Base-by-base conservation (phyloP, 139 green algal genomes). In the Micractinium sp. region DNA sequence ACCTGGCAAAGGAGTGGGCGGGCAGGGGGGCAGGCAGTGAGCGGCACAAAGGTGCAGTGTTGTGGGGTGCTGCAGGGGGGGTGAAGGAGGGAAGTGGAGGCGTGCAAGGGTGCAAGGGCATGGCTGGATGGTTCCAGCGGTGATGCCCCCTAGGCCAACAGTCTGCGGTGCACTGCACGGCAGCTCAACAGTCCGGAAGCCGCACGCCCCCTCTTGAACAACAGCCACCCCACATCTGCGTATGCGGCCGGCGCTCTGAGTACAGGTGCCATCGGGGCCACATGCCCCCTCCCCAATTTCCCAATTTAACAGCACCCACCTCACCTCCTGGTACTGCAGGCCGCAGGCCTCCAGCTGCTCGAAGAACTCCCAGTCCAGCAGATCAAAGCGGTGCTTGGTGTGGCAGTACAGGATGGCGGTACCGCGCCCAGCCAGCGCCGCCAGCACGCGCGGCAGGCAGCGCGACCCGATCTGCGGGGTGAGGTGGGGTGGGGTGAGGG, bases 331-430 rank as follows among this genome's bases (percentile, higher is more conserved):
- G 25, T 69, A 90, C 36, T 47, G 1, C 79, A 93, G 75, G 27
- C 91, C 91, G 1, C 56, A 38, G 9, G 2, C 61, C 56, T 88
- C 83, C 82, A 93, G 86, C 81, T 92, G 67, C 53, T 86, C 56
- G 22, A 87, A 33, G 12, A 92, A 91, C 29, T 87, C 81, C 27
- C 47, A 14, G 69, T 92, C 90, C 27, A 89, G 78, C 71, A 89
- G n/a, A 23, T 92, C 87, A 25, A 80, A 86, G 67, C 90, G 90
- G 53, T 91, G 78, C 69, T 89, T 89, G 67, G 90, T 92, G 69
- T 92, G 90, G 81, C 85, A 92, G 81, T 92, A 91, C 9, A 88
- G 63, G 15, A 89, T 41, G n/a, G 15, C 9, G 3, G 90, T 88
- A 18, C 23, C 27, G 31, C 22, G 3, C 23, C 35, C 38, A 2